These are phyloP conservation scores for Friedmanniomyces endolithicus DNA, from an alignment of 495 filamentous ascomycete species.

Conservation along the genomic window DNA sequence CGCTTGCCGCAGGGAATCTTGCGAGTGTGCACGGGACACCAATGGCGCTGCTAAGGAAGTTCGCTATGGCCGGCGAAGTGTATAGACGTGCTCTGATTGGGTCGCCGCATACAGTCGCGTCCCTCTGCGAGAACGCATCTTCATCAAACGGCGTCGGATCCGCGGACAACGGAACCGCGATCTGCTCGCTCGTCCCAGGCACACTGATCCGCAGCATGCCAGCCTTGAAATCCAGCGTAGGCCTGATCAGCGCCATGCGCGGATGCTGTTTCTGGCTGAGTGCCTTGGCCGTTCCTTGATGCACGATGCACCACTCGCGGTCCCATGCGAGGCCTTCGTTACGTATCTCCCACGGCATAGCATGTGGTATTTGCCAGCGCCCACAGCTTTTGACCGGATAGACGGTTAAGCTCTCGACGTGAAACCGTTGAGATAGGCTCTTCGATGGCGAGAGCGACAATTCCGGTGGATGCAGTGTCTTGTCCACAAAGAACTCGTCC, in stretches of 20 bases:
- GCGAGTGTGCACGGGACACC: conserved; percentile 70
- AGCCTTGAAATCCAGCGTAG: conserved; percentile 50
- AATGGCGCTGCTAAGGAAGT: conserved; percentile 61
- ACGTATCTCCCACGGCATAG: conserved; percentile 57
- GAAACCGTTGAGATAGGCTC: conserved; percentile 36
- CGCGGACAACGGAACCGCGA: conserved; percentile 52
- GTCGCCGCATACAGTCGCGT: conserved; percentile 70
- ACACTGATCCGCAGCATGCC: conserved; percentile 40
- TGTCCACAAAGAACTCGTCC: conserved; percentile 57
- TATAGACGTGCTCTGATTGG: conserved; percentile 57
- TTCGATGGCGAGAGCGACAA: conserved; percentile 31
- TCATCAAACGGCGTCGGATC: conserved; percentile 39
- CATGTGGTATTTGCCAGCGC: conserved; percentile 56
- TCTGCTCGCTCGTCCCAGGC: conserved; percentile 29
- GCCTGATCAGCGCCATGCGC: conserved; percentile 67
- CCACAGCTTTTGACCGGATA: conserved; percentile 84
- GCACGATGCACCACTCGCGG: conserved; percentile 84
- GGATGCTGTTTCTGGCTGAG: conserved; percentile 76
- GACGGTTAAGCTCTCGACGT: conserved; percentile 31
- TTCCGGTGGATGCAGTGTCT: conserved; percentile 8
- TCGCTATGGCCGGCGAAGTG: conserved; percentile 45
- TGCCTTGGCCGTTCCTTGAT: conserved; percentile 63
- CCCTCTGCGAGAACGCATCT: conserved; percentile 22
- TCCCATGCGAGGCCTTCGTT: conserved; percentile 80
- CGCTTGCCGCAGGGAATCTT: conserved; percentile 55